phyloP scores from a whole-genome alignment of 2,329 filamentous ascomycete species.

The Fusarium temperatum region DNA sequence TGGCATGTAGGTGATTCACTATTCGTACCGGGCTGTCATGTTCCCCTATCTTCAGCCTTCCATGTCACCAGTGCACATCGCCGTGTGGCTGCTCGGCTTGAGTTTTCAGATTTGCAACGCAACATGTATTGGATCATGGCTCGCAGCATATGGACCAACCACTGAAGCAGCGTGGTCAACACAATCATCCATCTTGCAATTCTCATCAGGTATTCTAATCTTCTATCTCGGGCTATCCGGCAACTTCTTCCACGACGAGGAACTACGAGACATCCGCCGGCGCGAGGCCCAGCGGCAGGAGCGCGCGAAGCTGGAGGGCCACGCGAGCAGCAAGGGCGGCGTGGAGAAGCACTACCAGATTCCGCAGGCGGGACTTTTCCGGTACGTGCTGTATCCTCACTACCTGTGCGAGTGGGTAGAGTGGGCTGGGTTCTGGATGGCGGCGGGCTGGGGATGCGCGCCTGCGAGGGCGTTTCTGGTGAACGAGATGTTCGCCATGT shows the following conservation, averaged over 20 bases:
- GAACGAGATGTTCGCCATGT: conserved; percentile 90
- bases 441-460: conserved; percentile 71
- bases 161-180: conserved; percentile 61
- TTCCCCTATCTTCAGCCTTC: conserved; percentile 85
- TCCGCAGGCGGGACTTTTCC: conserved; percentile 84
- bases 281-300: conserved; percentile 69
- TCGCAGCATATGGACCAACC: conserved; percentile 80
- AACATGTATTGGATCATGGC: conserved; percentile 79
- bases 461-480: conserved; percentile 84
- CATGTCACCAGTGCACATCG: conserved; percentile 87
- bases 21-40: conserved; percentile 86
- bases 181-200: conserved; percentile 55
- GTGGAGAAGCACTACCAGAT: conserved; percentile 85
- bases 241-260: conserved; percentile 91
- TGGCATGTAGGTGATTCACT: conserved; percentile 74
- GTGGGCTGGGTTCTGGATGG: conserved; percentile 89
- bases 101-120: conserved; percentile 85
- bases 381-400: conserved; percentile 86
- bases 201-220: conserved; percentile 72
- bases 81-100: conserved; percentile 71
- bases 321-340: neutral
- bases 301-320: conserved; percentile 42
- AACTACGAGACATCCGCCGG: conserved; percentile 85
- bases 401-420: conserved; percentile 98
- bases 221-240: conserved; percentile 80